phyloP scores from a whole-genome alignment of 2,329 filamentous ascomycete species.

The Talaromyces sp. region DNA sequence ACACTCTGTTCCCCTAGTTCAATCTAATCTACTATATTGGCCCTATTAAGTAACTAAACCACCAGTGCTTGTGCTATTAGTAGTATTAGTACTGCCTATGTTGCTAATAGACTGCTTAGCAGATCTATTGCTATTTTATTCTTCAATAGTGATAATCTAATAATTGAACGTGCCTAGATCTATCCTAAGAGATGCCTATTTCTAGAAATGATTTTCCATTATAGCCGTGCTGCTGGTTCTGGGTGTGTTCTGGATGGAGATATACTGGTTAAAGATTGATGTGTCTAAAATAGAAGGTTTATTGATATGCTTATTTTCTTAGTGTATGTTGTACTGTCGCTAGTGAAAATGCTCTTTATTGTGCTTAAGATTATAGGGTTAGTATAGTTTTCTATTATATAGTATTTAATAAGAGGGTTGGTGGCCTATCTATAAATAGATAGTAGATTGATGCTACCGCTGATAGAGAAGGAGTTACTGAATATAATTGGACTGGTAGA shows the following conservation, averaged over 20 bases:
- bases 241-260: slow-evolving; percentile 34
- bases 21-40: no score
- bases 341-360: slow-evolving; percentile 29
- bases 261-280: slow-evolving; percentile 40
- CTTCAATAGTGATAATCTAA: slow-evolving; percentile 41
- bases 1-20: no score
- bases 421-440: slow-evolving; percentile 41
- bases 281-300: slow-evolving; percentile 38
- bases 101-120: slow-evolving; percentile 6
- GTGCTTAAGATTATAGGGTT: slow-evolving; percentile 25
- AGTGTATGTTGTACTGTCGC: slow-evolving; percentile 37
- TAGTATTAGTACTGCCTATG: not conserved
- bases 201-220: slow-evolving; percentile 34
- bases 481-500: no score
- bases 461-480: slow-evolving; percentile 41
- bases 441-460: no score
- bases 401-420: slow-evolving; percentile 32
- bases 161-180: slow-evolving; percentile 32
- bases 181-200: slow-evolving; percentile 29
- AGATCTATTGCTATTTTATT: slow-evolving; percentile 1
- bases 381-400: slow-evolving; percentile 31
- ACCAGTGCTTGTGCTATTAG: no score
- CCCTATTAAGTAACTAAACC: no score
- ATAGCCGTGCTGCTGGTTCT: slow-evolving; percentile 33
- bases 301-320: slow-evolving; percentile 32